These are phyloP conservation scores for Coniochaeta ligniaria DNA, from an alignment of 2,329 filamentous ascomycete genomes.

Conservation along the genomic window DNA sequence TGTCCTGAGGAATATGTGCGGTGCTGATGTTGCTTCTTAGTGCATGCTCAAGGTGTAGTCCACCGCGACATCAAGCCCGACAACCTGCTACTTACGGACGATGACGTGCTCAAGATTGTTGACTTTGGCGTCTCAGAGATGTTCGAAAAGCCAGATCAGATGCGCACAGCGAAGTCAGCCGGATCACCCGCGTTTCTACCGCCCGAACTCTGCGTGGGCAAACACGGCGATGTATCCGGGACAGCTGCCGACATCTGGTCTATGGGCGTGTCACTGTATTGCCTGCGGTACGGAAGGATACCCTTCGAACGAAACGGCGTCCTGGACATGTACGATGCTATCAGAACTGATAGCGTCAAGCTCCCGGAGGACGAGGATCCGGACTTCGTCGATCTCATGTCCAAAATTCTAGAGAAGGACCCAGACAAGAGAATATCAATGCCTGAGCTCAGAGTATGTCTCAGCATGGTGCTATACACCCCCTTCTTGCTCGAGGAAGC, in stretches of 20 bases:
- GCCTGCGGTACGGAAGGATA: constrained; percentile 79
- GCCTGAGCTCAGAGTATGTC: constrained; percentile 68
- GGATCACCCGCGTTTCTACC: constrained; percentile 93
- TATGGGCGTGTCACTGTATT: constrained; percentile 94
- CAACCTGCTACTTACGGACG: constrained; percentile 82
- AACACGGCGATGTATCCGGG: constrained; percentile 81
- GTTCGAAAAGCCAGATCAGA: constrained; percentile 78
- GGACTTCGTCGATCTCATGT: constrained; percentile 68
- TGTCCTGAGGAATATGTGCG: neutral
- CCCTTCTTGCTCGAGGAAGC: constrained; percentile 13
- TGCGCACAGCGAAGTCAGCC: constrained; percentile 88
- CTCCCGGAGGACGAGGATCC: constrained; percentile 58
- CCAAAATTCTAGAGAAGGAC: constrained; percentile 73
- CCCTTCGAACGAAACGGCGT: constrained; percentile 77
- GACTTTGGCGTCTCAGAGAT: constrained; percentile 99
- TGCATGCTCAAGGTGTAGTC: constrained; percentile 90
- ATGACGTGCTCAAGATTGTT: constrained; percentile 92
- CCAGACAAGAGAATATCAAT: constrained; percentile 78
- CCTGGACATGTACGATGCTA: constrained; percentile 83
- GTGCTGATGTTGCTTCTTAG: constrained; percentile 27
- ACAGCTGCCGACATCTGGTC: constrained; percentile 95
- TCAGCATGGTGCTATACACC: neutral
- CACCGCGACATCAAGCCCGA: constrained; percentile 98
- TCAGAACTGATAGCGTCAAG: constrained; percentile 61
- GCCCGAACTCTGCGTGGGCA: constrained; percentile 82